Percentiles rank a stretch among this genome's conserved stretches.
These are phyloP conservation scores for Lolium multiflorum DNA, from an alignment of 176 grass and related monocot genomes.

Conservation along the genomic window DNA sequence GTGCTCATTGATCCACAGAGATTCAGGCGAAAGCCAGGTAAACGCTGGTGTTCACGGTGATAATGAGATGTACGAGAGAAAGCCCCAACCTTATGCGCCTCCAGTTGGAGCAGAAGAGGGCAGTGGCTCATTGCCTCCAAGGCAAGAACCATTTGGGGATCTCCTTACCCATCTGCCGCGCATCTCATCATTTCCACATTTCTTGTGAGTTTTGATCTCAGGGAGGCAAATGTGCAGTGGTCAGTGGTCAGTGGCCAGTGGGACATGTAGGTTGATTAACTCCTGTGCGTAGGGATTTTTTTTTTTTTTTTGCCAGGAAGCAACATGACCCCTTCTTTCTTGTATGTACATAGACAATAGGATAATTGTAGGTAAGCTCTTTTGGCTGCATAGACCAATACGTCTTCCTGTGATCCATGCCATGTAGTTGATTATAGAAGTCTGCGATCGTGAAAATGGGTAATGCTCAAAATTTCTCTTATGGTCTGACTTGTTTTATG, in stretches of 20 bases:
- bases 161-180: slow-evolving; percentile 62
- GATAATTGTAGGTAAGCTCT: not conserved
- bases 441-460: not conserved
- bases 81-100: not conserved
- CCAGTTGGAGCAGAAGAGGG: not conserved
- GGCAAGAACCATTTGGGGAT: slow-evolving; percentile 64
- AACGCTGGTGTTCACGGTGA: not conserved
- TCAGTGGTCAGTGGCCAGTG: not conserved
- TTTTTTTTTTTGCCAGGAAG: slow-evolving; percentile 27
- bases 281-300: not conserved
- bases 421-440: not conserved
- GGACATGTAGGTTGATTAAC: not conserved
- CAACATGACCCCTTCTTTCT: not conserved
- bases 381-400: not conserved
- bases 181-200: slow-evolving; percentile 70
- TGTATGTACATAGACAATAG: slow-evolving; percentile 18
- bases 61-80: slow-evolving; percentile 36
- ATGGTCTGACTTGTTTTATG: not conserved
- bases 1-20: slow-evolving; percentile 72
- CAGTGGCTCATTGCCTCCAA: slow-evolving; percentile 27
- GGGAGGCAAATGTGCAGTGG: not conserved
- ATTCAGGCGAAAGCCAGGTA: not conserved
- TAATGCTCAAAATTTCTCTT: not conserved
- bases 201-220: slow-evolving; percentile 52
- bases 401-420: not conserved